phyloP scores from a whole-genome alignment of 1,284 basidiomycete species.

The Stereum hirsutum region DNA sequence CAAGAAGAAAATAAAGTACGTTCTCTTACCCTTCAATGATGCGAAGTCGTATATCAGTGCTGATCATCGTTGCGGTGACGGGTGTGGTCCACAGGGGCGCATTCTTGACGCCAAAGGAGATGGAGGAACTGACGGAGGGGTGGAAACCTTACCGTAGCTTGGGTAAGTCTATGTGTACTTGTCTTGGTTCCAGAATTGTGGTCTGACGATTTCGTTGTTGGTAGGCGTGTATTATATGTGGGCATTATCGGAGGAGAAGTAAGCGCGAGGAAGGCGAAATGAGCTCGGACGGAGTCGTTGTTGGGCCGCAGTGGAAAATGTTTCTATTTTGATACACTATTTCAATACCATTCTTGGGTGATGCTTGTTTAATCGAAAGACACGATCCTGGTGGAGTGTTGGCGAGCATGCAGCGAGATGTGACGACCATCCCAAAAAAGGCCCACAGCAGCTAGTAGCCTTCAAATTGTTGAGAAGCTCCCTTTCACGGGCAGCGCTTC shows the following conservation, averaged over 20 bases:
- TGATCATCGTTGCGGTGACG: background rate
- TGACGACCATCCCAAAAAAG: no score
- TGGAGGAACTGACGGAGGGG: constrained; percentile 66
- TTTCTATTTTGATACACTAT: no score
- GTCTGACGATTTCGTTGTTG: background rate
- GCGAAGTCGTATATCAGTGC: background rate
- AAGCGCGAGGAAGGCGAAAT: no score
- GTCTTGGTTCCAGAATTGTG: background rate
- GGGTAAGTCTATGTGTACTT: constrained; percentile 33
- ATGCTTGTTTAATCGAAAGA: no score
- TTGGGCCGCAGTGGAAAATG: no score
- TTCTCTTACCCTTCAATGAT: constrained; percentile 15
- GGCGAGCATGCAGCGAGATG: no score
- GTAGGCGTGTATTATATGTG: constrained; percentile 57
- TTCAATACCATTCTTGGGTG: no score
- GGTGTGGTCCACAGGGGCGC: constrained; percentile 43
- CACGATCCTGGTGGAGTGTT: no score
- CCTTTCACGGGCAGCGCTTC: no score
- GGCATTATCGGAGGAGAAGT: constrained; percentile 34
- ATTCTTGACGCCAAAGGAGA: constrained; percentile 73
- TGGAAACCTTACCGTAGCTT: constrained; percentile 81
- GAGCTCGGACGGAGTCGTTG: no score
- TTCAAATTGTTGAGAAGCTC: no score
- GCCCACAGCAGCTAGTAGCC: no score
- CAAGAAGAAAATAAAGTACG: constrained; percentile 79